Base-by-base conservation (phyloP, 441 rosid genomes). In the Bocquillonia castaneifolia region DNA sequence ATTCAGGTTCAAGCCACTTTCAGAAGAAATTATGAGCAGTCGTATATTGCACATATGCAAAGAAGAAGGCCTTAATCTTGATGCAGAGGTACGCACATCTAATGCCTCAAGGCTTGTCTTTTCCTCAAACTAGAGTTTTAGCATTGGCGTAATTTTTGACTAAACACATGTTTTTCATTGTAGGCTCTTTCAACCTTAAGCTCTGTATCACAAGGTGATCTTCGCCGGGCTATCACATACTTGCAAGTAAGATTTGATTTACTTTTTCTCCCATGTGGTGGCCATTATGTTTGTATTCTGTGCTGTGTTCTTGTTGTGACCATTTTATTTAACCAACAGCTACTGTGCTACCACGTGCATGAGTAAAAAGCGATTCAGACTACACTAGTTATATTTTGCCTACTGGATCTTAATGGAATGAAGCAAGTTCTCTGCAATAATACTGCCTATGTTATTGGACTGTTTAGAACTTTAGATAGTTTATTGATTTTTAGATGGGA, bases 1-100 rank as follows among this genome's bases (percentile, higher is more conserved):
- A 84, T 94, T 94, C 84, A 86, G 99, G 81, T 94, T 94, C 78
- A 94, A 90, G 81, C 92, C 98, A 69, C 92, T 94, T 78, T 79
- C 97, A 47, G 96, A 88, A 82, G 99, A 90, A 80, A 83, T 92
- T 73, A 87, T 92, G 99, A 74, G 82, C 76, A 85, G 78, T 70
- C 97, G 93, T 76, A 76, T 94, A 75, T 67, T 81, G 77, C 86
- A 90, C 75, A 94, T 94, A 59, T 94, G 97, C 79, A 78, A 80
- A 7, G 94, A 22, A 22, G 54, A 94, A 84, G 93, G 90, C 59
- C 84, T 94, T 47, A 66, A 50, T 67, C 77, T 93, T 64, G 93
- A 85, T 67, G 80, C 81, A 59, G 92, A 89, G 92, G 98, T 89
- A n/a, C 67, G 65, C 25, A n/a, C 31, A 32, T 25, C 20, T 68